phyloP scores from a whole-genome alignment of 768 basidiomycete genomes.

The Calocybe cyanea region DNA sequence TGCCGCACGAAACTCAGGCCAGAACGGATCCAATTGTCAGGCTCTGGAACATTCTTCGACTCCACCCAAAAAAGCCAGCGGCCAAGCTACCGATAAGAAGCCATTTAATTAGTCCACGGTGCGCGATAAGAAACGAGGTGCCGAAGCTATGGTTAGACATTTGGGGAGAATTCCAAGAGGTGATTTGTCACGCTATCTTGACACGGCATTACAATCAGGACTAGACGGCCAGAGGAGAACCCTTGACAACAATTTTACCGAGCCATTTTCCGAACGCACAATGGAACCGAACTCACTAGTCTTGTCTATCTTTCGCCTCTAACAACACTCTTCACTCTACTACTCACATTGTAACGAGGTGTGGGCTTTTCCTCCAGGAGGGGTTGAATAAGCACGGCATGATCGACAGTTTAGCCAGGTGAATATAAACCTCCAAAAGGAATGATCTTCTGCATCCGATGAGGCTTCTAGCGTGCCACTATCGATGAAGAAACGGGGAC shows the following conservation, averaged over 20 bases:
- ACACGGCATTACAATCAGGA: not conserved
- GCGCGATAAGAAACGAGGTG: no score
- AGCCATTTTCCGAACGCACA: no score
- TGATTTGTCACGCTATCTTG: constrained; percentile 3
- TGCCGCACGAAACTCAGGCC: not conserved
- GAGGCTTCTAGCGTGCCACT: constrained; percentile 13
- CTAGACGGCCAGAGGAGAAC: constrained; percentile 2
- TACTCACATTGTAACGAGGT: not conserved
- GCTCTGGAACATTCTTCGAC: no score
- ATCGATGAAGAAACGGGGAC: constrained; percentile 20
- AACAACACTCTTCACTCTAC: not conserved
- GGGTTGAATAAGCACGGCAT: not conserved
- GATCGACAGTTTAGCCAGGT: no score
- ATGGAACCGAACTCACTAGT: no score
- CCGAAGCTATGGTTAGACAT: no score
- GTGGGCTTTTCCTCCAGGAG: not conserved
- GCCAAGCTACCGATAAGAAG: no score
- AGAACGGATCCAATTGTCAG: not conserved
- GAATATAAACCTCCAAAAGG: not conserved
- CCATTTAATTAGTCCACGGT: no score
- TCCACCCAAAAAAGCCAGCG: no score
- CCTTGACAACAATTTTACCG: constrained; percentile 3
- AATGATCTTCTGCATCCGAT: constrained; percentile 6
- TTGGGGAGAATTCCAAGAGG: not conserved
- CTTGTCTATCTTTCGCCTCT: no score